Conservation (phyloP, 2,329 filamentous ascomycete genomes). For the Aspergillus floridensis region DNA sequence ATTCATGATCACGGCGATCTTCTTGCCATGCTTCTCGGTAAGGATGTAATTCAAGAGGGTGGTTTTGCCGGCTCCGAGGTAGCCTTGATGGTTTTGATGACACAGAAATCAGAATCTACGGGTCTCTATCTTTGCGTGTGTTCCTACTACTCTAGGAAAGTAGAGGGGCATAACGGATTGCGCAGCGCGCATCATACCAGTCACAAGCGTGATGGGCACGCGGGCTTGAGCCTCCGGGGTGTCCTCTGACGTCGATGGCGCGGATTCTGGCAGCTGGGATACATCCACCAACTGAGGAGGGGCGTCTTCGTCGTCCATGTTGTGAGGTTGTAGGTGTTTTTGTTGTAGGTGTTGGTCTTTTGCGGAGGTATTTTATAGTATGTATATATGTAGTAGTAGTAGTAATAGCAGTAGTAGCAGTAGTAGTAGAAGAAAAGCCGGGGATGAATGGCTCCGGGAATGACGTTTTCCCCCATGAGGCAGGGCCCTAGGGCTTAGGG, state of each 20-base stretch:
- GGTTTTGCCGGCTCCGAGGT: constrained; percentile 93
- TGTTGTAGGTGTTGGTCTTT: neutral
- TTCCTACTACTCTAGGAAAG: neutral
- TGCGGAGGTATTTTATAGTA: neutral
- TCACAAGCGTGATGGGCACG: constrained; percentile 52
- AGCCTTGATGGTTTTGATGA: constrained; percentile 56
- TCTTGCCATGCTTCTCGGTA: constrained; percentile 92
- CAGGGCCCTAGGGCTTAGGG: constrained; percentile 36
- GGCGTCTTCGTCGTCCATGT: constrained; percentile 43
- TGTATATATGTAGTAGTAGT: neutral
- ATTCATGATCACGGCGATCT: constrained; percentile 96
- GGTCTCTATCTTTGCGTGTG: neutral
- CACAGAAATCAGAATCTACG: neutral
- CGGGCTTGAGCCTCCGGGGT: constrained; percentile 31
- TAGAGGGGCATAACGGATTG: neutral
- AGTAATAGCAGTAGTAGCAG: no score
- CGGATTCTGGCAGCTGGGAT: constrained; percentile 27
- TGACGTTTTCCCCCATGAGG: constrained; percentile 21
- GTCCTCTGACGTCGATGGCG: constrained; percentile 26
- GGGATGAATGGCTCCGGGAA: constrained; percentile 9
- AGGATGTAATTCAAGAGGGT: constrained; percentile 95
- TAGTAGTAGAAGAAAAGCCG: neutral
- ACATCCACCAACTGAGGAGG: constrained; percentile 46
- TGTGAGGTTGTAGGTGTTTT: neutral
- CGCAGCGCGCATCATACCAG: constrained; percentile 36